These are phyloP conservation scores for Xylaria castorea DNA, from an alignment of 495 filamentous ascomycete genomes.

Conservation along the genomic window DNA sequence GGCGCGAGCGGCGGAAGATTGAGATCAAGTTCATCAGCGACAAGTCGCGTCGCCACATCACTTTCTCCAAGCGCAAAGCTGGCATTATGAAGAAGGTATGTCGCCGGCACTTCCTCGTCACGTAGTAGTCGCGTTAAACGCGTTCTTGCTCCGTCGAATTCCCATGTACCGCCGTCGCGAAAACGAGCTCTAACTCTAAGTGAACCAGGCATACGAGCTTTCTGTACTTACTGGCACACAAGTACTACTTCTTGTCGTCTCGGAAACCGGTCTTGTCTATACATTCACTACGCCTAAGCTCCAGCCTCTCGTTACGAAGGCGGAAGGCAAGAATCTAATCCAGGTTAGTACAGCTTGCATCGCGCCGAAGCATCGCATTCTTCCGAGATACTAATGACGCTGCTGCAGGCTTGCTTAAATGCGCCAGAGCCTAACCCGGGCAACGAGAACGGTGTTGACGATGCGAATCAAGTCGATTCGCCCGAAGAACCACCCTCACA, in stretches of 20 bases:
- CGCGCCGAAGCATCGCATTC: slow-evolving; percentile 13
- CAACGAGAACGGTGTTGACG: slow-evolving; percentile 90
- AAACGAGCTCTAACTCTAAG: slow-evolving; percentile 25
- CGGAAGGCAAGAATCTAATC: slow-evolving; percentile 99
- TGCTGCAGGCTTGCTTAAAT: slow-evolving; percentile 89
- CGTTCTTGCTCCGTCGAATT: slow-evolving; percentile 32
- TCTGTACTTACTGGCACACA: slow-evolving; percentile 98
- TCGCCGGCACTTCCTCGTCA: slow-evolving; percentile 30
- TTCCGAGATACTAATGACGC: slow-evolving; percentile 6
- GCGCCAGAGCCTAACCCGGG: slow-evolving; percentile 90
- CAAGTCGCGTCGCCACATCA: slow-evolving; percentile 99
- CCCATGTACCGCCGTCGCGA: slow-evolving; percentile 23
- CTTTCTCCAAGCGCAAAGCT: slow-evolving; percentile 99
- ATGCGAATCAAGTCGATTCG: slow-evolving; percentile 64
- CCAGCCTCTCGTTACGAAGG: slow-evolving; percentile 97
- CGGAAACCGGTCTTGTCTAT: slow-evolving; percentile 97
- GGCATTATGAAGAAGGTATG: slow-evolving; percentile 99
- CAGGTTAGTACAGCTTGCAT: slow-evolving; percentile 69
- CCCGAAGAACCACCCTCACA: slow-evolving; percentile 68
- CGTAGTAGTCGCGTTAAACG: slow-evolving; percentile 35
- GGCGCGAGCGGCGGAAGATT: slow-evolving; percentile 98
- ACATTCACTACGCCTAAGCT: slow-evolving; percentile 99
- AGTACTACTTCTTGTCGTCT: slow-evolving; percentile 95
- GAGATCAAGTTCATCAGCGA: slow-evolving; percentile 99
- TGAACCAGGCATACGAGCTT: slow-evolving; percentile 87